A percentile compares a stretch with the other conserved stretches of the same genome.
Conservation (phyloP, 1,284 basidiomycete species). For the Sutorius eximius region DNA sequence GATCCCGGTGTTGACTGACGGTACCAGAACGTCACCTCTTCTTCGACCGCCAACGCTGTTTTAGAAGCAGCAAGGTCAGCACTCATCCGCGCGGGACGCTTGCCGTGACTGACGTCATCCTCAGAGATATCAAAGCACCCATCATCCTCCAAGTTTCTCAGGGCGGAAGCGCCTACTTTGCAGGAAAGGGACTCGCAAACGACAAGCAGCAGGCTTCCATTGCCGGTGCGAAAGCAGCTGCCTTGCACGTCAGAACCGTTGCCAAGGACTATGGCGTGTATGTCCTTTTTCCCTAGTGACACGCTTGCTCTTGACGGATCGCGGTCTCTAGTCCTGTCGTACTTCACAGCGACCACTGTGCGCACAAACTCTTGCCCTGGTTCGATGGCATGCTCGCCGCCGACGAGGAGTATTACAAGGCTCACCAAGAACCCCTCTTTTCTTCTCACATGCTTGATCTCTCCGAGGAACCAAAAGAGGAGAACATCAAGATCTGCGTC, state of each 20-base stretch:
- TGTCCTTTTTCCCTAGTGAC: slow-evolving; percentile 35
- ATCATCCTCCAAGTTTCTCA: slow-evolving; percentile 99
- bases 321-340: slow-evolving; percentile 77
- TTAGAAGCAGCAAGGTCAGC: slow-evolving; percentile 71
- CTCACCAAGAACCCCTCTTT: slow-evolving; percentile 90
- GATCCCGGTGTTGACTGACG: slow-evolving; percentile 5
- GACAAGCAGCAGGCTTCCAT: slow-evolving; percentile 97
- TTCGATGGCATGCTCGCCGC: slow-evolving; percentile 99
- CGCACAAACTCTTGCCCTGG: slow-evolving; percentile 98
- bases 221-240: slow-evolving; percentile 88
- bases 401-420: slow-evolving; percentile 91
- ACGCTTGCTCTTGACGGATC: not conserved
- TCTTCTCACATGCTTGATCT: slow-evolving; percentile 99
- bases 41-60: slow-evolving; percentile 72
- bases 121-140: slow-evolving; percentile 87
- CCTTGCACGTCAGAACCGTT: slow-evolving; percentile 88
- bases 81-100: not conserved
- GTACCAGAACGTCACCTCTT: slow-evolving; percentile 67
- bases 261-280: slow-evolving; percentile 90
- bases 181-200: slow-evolving; percentile 95
- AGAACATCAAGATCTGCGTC: slow-evolving; percentile 94
- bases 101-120: slow-evolving; percentile 5
- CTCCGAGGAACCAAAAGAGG: slow-evolving; percentile 96
- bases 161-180: slow-evolving; percentile 95
- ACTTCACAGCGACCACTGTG: slow-evolving; percentile 99